Evolutionary conservation across 768 basidiomycete genomes (phyloP).

Genomic region (Mycena olivaceomarginata): DNA sequence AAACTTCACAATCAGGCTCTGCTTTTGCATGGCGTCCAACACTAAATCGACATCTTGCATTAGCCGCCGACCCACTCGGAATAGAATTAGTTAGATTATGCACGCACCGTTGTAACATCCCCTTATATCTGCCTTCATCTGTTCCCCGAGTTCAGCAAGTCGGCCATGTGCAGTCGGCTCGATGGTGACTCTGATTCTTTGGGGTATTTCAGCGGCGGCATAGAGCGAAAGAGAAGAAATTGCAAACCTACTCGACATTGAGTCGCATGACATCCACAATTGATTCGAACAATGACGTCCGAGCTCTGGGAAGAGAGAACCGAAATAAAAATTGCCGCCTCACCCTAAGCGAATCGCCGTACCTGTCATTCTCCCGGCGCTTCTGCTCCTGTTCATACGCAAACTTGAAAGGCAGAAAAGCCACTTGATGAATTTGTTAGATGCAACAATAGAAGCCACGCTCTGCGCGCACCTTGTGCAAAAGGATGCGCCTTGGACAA

Average conservation of each 20-base stretch:
- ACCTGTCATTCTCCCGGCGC: slow-evolving; percentile 26
- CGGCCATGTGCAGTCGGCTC: not conserved
- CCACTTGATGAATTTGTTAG: slow-evolving; percentile 3
- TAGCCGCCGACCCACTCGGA: not conserved
- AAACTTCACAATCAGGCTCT: slow-evolving; percentile 12
- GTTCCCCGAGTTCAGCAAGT: slow-evolving; percentile 6
- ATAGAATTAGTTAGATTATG: not conserved
- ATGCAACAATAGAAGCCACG: not conserved
- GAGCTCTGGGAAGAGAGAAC: not conserved
- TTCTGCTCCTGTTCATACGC: slow-evolving; percentile 25
- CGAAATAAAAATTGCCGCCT: not conserved
- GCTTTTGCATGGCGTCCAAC: slow-evolving; percentile 25
- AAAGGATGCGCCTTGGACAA: slow-evolving; percentile 24
- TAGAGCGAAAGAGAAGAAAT: not conserved
- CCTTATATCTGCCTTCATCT: slow-evolving; percentile 25
- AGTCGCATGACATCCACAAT: slow-evolving; percentile 19
- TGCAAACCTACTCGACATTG: slow-evolving; percentile 13
- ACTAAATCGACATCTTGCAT: not conserved
- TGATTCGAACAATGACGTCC: slow-evolving; percentile 12
- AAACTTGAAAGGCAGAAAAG: slow-evolving; percentile 23
- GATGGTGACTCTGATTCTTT: not conserved
- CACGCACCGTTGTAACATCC: slow-evolving; percentile 26
- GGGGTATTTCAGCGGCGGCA: not conserved
- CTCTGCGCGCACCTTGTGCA: not conserved
- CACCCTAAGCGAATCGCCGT: not conserved